These are phyloP conservation scores for Blastocystis sp. DNA, from an alignment of 352 stramenopile genomes.

Conservation along the genomic window DNA sequence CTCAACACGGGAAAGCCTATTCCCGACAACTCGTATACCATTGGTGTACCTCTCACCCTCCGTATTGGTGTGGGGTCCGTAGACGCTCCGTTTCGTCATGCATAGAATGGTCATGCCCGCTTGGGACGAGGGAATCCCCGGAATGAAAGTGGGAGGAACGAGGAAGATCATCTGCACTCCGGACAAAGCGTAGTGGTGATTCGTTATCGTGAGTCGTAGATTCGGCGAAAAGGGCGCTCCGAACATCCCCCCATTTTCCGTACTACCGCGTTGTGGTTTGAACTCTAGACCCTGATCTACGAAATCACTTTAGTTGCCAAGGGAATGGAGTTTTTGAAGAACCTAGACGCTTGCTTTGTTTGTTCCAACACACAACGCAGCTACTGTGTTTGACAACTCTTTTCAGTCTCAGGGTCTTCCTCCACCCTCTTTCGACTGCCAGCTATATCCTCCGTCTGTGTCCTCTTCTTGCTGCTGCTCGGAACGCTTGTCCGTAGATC, in stretches of 20 bases:
- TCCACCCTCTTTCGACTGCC: slow-evolving; percentile 3
- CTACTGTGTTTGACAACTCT: slow-evolving; percentile 59
- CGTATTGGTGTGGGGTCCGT: slow-evolving; percentile 64
- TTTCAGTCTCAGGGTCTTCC: slow-evolving; percentile 22
- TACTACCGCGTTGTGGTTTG: not conserved
- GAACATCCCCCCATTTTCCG: slow-evolving; percentile 53
- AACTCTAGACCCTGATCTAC: slow-evolving; percentile 59
- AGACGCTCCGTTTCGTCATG: not conserved
- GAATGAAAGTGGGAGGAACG: slow-evolving; percentile 73
- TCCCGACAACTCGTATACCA: slow-evolving; percentile 68
- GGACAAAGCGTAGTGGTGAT: slow-evolving; percentile 52
- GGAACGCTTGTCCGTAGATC: slow-evolving; percentile 39
- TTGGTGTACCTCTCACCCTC: slow-evolving; percentile 54
- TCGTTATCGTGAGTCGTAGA: not conserved
- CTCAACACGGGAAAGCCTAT: slow-evolving; percentile 71
- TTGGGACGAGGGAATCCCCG: slow-evolving; percentile 69
- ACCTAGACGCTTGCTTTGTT: not conserved
- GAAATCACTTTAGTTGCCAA: slow-evolving; percentile 60
- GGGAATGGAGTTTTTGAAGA: slow-evolving; percentile 60
- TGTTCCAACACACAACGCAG: slow-evolving; percentile 52
- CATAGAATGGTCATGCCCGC: slow-evolving; percentile 71
- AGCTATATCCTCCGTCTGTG: not conserved
- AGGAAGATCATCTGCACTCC: slow-evolving; percentile 73
- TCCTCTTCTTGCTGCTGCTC: slow-evolving; percentile 28
- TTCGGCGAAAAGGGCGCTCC: slow-evolving; percentile 68